phyloP scores from a whole-genome alignment of 768 basidiomycete genomes.

The Lactifluus volemus region DNA sequence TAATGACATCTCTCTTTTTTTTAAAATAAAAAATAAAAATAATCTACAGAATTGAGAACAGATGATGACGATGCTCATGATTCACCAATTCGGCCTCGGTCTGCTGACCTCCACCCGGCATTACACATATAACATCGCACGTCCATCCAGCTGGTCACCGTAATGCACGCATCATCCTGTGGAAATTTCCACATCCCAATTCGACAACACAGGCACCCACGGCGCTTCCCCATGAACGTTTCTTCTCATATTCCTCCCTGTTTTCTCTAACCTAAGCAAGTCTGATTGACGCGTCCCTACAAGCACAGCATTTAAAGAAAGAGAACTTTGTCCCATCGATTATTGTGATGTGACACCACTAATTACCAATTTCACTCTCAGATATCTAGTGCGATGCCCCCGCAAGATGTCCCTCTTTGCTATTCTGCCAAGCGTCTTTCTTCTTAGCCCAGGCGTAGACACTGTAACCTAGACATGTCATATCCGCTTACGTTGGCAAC shows the following conservation, averaged over 20 bases:
- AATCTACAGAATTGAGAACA: background rate
- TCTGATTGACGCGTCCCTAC: background rate
- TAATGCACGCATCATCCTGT: constrained; percentile 1
- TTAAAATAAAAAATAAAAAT: no score
- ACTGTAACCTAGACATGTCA: constrained; percentile 49
- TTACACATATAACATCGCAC: constrained; percentile 1
- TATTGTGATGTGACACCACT: background rate
- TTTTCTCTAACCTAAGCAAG: background rate
- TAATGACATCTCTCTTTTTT: background rate
- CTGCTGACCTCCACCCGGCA: constrained; percentile 3
- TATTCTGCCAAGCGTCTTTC: constrained; percentile 53
- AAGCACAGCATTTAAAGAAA: background rate
- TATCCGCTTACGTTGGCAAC: background rate
- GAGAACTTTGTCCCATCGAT: background rate
- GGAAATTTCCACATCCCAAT: constrained; percentile 15
- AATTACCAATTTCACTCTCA: background rate
- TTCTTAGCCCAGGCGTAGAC: constrained; percentile 69
- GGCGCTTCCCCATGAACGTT: constrained; percentile 1
- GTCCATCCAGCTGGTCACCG: background rate
- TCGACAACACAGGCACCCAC: constrained; percentile 15
- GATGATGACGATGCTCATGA: background rate
- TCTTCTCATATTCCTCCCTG: background rate
- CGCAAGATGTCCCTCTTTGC: constrained; percentile 66
- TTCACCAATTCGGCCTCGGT: background rate
- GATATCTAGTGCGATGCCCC: constrained; percentile 17